Evolutionary conservation across 208 protist genomes (phyloP), one percentile per base, ranked within the genome.

Genomic region (Trypanosoma caninum): DNA sequence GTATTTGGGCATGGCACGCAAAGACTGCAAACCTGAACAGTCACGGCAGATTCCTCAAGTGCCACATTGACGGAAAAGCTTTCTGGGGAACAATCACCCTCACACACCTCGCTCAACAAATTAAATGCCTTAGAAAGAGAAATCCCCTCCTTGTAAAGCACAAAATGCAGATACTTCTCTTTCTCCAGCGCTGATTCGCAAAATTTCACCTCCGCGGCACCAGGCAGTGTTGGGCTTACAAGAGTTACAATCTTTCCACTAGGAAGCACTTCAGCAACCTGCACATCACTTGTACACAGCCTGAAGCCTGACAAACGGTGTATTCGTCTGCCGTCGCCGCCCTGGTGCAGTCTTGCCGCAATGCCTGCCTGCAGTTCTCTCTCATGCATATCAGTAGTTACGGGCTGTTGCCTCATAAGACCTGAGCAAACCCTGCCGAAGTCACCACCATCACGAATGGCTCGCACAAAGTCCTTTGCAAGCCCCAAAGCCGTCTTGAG

Each of bases 261-360:
- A 8, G 72, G 71, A 60, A 88, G 76, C 54, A 92, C 76, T 59
- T 92, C 81, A 47, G 68, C 75, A 23, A 84, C 69, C 58, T 92
- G 85, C 16, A 87, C 35, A 69, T 92, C 85, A 46, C 78, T 84
- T 4, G 42, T 53, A 47, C 74, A 48, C 22, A 63, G 20, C 14
- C 69, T 41, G 52, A 75, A 71, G 14, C 58, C 61, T 22, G 35
- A 46, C 13, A 74, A 27, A 22, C 57, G 37, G 6, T 11, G 35
- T 35, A 16, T 5, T 10, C 62, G 52, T 0, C 45, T 22, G 25
- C 58, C 56, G 41, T 37, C 25, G 22, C 18, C 42, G 14, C 52
- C 46, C 9, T 65, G 56, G 51, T 66, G 41, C 1, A 76, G 56
- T 31, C 48, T 65, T 25, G 59, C 48, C n/a, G 66, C 48, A 48